Evolutionary conservation across 2,329 filamentous ascomycete species (phyloP).

Genomic region (Rhexocercosporidium sp.): DNA sequence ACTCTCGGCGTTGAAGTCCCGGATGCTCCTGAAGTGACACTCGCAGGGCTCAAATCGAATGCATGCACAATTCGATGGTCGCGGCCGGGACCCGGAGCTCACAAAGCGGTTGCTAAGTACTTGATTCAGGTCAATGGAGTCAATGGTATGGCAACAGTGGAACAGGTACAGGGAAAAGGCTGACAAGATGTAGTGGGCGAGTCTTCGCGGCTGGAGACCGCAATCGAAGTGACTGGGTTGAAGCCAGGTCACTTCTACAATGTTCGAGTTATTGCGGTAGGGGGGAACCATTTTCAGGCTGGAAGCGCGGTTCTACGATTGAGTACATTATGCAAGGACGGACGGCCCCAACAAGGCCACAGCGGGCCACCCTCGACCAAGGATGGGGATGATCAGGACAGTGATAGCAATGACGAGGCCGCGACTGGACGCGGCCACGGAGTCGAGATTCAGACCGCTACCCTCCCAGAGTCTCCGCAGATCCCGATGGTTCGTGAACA

Average conservation of each 20-base stretch:
- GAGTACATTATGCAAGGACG: constrained; percentile 72
- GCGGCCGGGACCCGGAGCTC: constrained; percentile 67
- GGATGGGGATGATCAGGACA: constrained; percentile 55
- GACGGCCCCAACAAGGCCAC: constrained; percentile 63
- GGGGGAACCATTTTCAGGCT: constrained; percentile 89
- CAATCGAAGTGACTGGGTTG: constrained; percentile 89
- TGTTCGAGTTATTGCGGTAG: constrained; percentile 89
- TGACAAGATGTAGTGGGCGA: constrained; percentile 71
- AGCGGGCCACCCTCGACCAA: constrained; percentile 62
- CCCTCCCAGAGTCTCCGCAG: constrained; percentile 64
- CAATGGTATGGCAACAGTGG: constrained; percentile 62
- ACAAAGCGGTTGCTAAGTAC: constrained; percentile 75
- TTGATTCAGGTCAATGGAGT: constrained; percentile 93
- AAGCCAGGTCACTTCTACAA: constrained; percentile 91
- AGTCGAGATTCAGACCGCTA: constrained; percentile 65
- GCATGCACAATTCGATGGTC: constrained; percentile 93
- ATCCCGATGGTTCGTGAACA: constrained; percentile 68
- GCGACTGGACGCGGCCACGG: constrained; percentile 47
- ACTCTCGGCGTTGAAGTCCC: constrained; percentile 95
- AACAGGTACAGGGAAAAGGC: constrained; percentile 19
- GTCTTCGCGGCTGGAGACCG: constrained; percentile 78
- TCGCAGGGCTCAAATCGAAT: constrained; percentile 86
- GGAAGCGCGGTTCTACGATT: constrained; percentile 85
- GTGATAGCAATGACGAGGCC: constrained; percentile 55
- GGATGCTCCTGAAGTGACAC: constrained; percentile 83